Evolutionary conservation across 2,329 filamentous ascomycete genomes (phyloP), one percentile per base, ranked within the genome.

Genomic region (Aspergillus calidoustus): DNA sequence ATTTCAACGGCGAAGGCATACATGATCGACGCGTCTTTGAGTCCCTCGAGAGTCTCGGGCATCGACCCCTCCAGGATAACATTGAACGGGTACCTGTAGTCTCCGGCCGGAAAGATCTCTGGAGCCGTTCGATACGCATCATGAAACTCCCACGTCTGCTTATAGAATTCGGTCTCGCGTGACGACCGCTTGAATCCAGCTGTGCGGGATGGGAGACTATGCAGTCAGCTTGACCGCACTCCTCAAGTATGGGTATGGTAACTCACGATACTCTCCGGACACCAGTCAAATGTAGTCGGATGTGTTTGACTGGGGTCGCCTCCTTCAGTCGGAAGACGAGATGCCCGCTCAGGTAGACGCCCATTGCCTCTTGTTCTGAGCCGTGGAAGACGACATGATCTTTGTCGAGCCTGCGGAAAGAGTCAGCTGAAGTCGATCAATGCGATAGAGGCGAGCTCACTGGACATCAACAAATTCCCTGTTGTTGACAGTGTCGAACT

Each of bases 1-100:
- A 57, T 57, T 7, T 57, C 54, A 9, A 28, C 54, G 7, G 44
- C 50, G 44, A 57, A 57, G 3, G 11, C 9, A 17, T 57, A 57
- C 13, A 44, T 13, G 7, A 57, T 57, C 3, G 54, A 57, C 5
- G 54, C 54, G 1, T 57, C 54, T 28, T 50, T 57, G 4, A 57
- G 11, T 1, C 54, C 46, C n/a, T 57, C 54, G 7, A 50, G 11
- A 8, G 15, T 41, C 30, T 49, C 54, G 3, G 54, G 54, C 31
- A 57, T 19, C 19, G 54, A 49, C 6, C 54, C 54, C 22, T 57
- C 54, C 1, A 57, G 44, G 9, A 57, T 31, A 11, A 49, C 54
- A 41, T 49, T 41, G 30, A 57, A 57, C 9, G 54, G 54, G 13
- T 38, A 49, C 7, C 23, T 38, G 22, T 57, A 46, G 28, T 50